Evolutionary conservation across 2,329 filamentous ascomycete genomes (phyloP).

Genomic region (Botryotinia calthae): DNA sequence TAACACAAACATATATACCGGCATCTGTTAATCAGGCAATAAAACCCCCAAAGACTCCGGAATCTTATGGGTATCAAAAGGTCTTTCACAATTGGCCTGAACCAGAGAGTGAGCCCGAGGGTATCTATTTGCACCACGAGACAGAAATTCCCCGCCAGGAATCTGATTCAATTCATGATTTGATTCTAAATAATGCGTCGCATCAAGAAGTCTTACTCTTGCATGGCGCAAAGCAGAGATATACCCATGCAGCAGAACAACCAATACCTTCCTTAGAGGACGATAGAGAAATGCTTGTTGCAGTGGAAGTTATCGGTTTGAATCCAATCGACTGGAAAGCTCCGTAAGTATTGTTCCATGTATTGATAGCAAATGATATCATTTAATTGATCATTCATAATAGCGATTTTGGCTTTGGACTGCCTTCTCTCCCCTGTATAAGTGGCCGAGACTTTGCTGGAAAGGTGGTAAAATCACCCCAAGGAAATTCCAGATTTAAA

Average conservation of each 20-base stretch:
- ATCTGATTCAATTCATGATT: not conserved
- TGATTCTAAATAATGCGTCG: slow-evolving; percentile 20
- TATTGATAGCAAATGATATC: not conserved
- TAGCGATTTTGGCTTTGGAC: slow-evolving; percentile 38
- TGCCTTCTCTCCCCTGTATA: slow-evolving; percentile 36
- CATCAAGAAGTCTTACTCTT: slow-evolving; percentile 50
- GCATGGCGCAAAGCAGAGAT: slow-evolving; percentile 50
- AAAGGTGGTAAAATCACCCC: slow-evolving; percentile 52
- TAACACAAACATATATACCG: slow-evolving; percentile 25
- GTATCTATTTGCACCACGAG: slow-evolving; percentile 11
- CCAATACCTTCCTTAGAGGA: slow-evolving; percentile 47
- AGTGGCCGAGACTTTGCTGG: slow-evolving; percentile 59
- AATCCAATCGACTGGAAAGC: slow-evolving; percentile 83
- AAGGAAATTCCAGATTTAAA: slow-evolving; percentile 48
- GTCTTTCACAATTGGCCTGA: slow-evolving; percentile 31
- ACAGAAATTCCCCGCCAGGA: not conserved
- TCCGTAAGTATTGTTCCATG: slow-evolving; percentile 67
- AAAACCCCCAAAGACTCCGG: slow-evolving; percentile 31
- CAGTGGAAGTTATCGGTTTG: slow-evolving; percentile 57
- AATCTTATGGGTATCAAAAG: slow-evolving; percentile 20
- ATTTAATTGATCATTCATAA: not conserved
- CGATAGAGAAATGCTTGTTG: slow-evolving; percentile 63
- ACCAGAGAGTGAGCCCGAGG: slow-evolving; percentile 28
- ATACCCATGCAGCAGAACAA: slow-evolving; percentile 46
- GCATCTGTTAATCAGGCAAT: slow-evolving; percentile 27